These are phyloP conservation scores for Plantago elongata DNA, from an alignment of 257 asterid genomes.

Conservation along the genomic window DNA sequence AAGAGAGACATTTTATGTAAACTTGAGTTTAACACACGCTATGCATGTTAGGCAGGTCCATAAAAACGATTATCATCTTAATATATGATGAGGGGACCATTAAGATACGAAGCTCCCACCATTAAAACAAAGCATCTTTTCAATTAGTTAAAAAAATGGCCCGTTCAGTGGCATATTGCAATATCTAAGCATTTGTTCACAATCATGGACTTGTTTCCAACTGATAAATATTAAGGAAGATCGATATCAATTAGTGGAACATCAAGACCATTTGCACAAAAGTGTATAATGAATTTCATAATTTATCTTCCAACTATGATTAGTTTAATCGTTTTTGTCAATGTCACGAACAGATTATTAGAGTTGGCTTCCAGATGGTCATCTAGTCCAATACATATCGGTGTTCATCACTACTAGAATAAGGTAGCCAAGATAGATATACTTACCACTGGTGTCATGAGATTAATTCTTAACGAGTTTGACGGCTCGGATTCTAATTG, in stretches of 20 bases:
- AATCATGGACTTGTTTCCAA: neutral
- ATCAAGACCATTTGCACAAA: slow-evolving; percentile 32
- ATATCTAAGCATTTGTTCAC: slow-evolving; percentile 4
- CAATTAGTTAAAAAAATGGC: too few species aligned
- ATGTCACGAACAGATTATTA: slow-evolving; percentile 31
- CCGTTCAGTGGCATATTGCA: slow-evolving; percentile 13
- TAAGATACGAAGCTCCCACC: slow-evolving; percentile 29
- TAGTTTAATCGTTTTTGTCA: slow-evolving; percentile 16
- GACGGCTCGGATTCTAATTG: too few species aligned
- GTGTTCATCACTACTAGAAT: too few species aligned
- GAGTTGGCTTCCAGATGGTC: slow-evolving; percentile 32
- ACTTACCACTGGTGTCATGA: too few species aligned
- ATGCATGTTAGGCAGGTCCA: too few species aligned
- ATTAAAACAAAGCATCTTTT: neutral
- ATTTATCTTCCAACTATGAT: slow-evolving; percentile 1
- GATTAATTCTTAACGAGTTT: too few species aligned
- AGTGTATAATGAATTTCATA: slow-evolving; percentile 22
- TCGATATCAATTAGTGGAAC: slow-evolving; percentile 33
- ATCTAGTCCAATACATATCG: too few species aligned
- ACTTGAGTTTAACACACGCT: too few species aligned
- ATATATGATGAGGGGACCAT: slow-evolving; percentile 21
- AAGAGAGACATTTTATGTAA: too few species aligned
- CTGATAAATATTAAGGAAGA: slow-evolving; percentile 5
- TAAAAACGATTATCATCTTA: neutral
- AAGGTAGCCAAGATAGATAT: too few species aligned